Conservation (phyloP, 2,329 filamentous ascomycete genomes). For the Cylindrodendrum hubeiense region DNA sequence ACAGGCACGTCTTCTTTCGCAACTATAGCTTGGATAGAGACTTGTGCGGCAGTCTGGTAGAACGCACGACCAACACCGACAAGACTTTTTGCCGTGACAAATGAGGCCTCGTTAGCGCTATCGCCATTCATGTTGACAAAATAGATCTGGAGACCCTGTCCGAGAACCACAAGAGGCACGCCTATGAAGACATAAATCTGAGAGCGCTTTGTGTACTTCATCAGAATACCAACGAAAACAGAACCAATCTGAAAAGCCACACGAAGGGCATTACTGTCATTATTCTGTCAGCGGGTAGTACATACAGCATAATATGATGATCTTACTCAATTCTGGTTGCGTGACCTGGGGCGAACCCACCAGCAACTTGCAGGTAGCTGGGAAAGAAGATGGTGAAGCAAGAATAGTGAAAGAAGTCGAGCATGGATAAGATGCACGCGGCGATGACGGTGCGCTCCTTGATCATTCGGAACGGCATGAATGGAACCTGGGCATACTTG, state of each 20-base stretch:
- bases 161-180: constrained; percentile 50
- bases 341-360: constrained; percentile 49
- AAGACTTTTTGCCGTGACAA: constrained; percentile 50
- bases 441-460: constrained; percentile 54
- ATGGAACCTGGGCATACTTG: constrained; percentile 51
- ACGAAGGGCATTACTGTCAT: constrained; percentile 43
- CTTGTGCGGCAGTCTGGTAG: constrained; percentile 41
- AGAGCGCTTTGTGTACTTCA: constrained; percentile 52
- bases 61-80: constrained; percentile 52
- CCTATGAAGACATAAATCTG: constrained; percentile 46
- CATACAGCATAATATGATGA: fast-evolving
- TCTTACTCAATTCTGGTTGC: constrained; percentile 53
- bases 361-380: constrained; percentile 55
- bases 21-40: constrained; percentile 50
- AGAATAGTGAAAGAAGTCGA: constrained; percentile 54
- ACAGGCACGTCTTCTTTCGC: constrained; percentile 51
- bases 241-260: constrained; percentile 53
- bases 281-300: background rate
- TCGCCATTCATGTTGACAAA: constrained; percentile 42
- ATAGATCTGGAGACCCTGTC: constrained; percentile 49
- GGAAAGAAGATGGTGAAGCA: constrained; percentile 56
- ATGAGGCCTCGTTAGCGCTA: constrained; percentile 48
- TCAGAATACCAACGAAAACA: constrained; percentile 49
- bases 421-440: constrained; percentile 51
- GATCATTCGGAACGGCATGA: constrained; percentile 54